Base-by-base conservation (phyloP, 2,329 filamentous ascomycete genomes). In the Aspergillus aculeatinus region DNA sequence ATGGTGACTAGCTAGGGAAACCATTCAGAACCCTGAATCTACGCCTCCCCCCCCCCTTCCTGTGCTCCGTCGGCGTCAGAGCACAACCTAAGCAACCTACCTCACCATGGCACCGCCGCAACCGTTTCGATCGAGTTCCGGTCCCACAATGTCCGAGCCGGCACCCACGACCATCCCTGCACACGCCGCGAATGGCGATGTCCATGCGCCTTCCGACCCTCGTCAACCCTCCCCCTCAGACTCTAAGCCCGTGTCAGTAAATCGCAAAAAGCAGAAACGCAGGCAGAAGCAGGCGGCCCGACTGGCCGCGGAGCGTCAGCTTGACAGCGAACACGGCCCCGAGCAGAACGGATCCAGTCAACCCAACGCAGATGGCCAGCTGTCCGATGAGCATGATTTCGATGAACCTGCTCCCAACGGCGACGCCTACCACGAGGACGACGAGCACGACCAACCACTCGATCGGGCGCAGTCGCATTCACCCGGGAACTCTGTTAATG, bases 211-310 rank as follows among this genome's bases (percentile, higher is more conserved):
- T 61, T 64, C 55, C 44, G 62, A 61, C 29, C 48, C 50, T 53
- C 51, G 14, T 42, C 58, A 53, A 31, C 52, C 53, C 4, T 58
- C 64, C 10, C 50, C 57, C 10, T 27, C 62, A 57, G 68, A 69
- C 47, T 42, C 59, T 16, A 66, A 67, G 52, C 78, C 81, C 49
- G 81, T 80, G 49, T 72, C 82, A 9, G 89, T 93, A 55, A 97
- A 96, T 78, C 87, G 91, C 73, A 97, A 97, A 83, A 98, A 97
- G 82, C 90, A 95, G 76, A 97, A 96, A 82, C 87, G 93, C 67
- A 86, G 93, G 66, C 89, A 91, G 72, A 97, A 97, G 76, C 82
- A 86, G 77, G 90, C 89, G 35, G 89, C 91, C 33, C 89, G 88
- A 62, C 86, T 89, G 72, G 85, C 85, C 31, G 86, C 83, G 49